Conservation (phyloP, 2,329 filamentous ascomycete species). For the Aspergillus sp. region DNA sequence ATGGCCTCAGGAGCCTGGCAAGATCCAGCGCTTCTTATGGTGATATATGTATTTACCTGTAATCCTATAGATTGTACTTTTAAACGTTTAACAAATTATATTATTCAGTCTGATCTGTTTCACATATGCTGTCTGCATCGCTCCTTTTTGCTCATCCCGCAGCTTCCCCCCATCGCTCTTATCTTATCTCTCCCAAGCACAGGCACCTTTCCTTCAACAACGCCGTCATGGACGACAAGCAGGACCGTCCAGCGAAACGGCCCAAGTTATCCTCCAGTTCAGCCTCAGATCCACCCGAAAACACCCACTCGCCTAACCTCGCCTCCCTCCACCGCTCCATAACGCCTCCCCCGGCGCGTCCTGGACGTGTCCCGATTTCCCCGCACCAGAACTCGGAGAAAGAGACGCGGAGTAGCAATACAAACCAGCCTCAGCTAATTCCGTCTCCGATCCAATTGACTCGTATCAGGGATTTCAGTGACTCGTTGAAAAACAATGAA, state of each 20-base stretch:
- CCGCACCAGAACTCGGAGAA: background rate
- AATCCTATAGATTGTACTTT: conserved; percentile 8
- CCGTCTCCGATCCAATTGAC: conserved; percentile 72
- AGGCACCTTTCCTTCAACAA: background rate
- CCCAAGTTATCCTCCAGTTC: conserved; percentile 8
- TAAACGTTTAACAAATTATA: background rate
- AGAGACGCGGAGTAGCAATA: background rate
- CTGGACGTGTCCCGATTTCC: conserved; percentile 2
- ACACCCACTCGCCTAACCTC: conserved; percentile 8
- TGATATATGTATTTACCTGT: conserved; percentile 39
- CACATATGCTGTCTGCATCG: background rate
- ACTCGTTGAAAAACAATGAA: conserved; percentile 55
- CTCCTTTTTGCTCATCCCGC: background rate
- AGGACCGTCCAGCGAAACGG: conserved; percentile 15
- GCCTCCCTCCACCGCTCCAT: conserved; percentile 32
- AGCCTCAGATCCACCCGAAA: background rate
- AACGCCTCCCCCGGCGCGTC: conserved; percentile 21
- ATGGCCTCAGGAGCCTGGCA: conserved; percentile 28
- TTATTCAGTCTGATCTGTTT: background rate
- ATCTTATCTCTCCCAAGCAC: conserved; percentile 1
- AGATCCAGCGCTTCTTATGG: conserved; percentile 67
- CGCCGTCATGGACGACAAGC: conserved; percentile 4
- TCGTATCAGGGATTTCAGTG: conserved; percentile 63
- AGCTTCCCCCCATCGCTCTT: background rate
- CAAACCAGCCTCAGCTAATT: conserved; percentile 23